phyloP scores from a whole-genome alignment of 129 eudicot genomes.

The Glebionis coronaria region DNA sequence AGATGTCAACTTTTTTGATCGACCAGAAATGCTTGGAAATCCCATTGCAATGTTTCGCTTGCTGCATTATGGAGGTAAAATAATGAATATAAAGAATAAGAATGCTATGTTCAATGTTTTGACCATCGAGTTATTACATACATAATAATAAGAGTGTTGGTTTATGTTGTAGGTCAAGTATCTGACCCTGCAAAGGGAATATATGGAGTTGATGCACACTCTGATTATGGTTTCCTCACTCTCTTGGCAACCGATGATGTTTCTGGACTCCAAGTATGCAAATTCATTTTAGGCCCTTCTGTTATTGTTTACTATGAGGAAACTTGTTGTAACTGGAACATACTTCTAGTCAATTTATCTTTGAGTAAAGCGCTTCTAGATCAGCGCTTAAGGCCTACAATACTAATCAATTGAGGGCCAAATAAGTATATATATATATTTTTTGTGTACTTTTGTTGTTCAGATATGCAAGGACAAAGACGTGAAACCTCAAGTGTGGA shows the following conservation, averaged over 20 bases:
- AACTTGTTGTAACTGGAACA: no score
- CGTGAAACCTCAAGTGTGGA: conserved; percentile 75
- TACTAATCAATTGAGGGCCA: no score
- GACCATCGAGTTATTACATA: not conserved
- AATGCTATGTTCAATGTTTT: not conserved
- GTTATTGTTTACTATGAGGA: no score
- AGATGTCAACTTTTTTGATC: conserved; percentile 52
- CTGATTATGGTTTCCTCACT: conserved; percentile 80
- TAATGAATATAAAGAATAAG: not conserved
- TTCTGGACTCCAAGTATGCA: conserved; percentile 74
- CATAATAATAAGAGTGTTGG: not conserved
- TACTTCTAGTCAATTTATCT: no score
- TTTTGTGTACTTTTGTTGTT: not conserved
- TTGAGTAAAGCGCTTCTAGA: not conserved
- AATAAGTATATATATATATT: not conserved
- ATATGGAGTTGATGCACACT: conserved; percentile 91
- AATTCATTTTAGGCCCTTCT: not conserved
- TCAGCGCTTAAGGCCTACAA: not conserved
- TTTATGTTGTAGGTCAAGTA: conserved; percentile 42
- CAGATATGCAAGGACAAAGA: conserved; percentile 87
- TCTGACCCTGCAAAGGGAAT: conserved; percentile 81
- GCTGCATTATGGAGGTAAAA: conserved; percentile 78
- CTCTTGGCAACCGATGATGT: conserved; percentile 80
- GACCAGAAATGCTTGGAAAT: conserved; percentile 60
- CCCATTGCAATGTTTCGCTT: conserved; percentile 66